Evolutionary conservation across 371 early-diverging fungal genomes (phyloP), one percentile per base, ranked within the genome.

Genomic region (Mortierella sp.): DNA sequence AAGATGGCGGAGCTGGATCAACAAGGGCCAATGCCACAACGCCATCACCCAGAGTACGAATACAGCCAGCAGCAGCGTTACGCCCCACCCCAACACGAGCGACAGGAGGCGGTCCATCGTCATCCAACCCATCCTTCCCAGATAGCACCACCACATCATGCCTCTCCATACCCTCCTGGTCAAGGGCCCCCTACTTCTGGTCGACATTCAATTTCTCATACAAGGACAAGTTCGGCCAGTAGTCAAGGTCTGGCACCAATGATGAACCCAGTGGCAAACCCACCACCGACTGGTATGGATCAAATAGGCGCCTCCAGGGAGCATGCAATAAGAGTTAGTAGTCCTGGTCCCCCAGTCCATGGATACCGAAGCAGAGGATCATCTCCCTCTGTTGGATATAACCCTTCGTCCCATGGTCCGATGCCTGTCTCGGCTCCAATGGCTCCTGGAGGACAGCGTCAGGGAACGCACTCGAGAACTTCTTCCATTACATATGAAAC

Each of bases 301-400:
- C 67, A 62, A 9, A 48, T 38, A 1, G 52, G 28, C 9, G 21
- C 43, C 7, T 14, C 51, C 1, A 61, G 57, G 13, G 65, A 71
- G 16, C 71, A 54, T 31, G 34, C 66, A 13, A 41, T 65, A n/a
- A 49, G 61, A 39, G 48, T 61, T 10, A 42, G 58, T n/a, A 66
- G 72, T 34, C 66, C 66, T 19, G 62, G 63, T 7, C 41, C 55
- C 5, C 31, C 72, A 16, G 72, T 58, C 3, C 56, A 55, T 28
- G 61, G 42, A 4, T 67, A 63, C 45, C 74, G 72, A 34, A 72
- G 72, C 54, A 55, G 72, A 26, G 72, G 59, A 3, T 72, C 72
- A 14, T 72, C 72, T 0, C 72, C 72, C 1, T 55, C 72, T 1
- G 31, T 66, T 41, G 72, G 72, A 28, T 72, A 62, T 39, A 58